Percentiles rank a stretch among this genome's conserved stretches.
Evolutionary conservation across 208 protist genomes (phyloP).

Genomic region (Borovskyia barvae): DNA sequence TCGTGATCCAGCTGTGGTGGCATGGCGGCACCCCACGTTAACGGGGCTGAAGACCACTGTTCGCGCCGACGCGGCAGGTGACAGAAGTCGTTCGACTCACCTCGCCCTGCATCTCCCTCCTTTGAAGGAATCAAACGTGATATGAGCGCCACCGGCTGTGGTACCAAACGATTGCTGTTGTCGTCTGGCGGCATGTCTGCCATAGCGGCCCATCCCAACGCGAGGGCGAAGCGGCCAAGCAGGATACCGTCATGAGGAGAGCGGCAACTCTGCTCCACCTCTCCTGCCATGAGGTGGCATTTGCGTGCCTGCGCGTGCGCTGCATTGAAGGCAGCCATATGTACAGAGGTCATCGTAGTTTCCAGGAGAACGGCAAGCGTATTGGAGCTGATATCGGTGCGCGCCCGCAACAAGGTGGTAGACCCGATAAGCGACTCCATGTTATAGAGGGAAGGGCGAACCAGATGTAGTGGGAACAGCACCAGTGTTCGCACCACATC

Average conservation of each 20-base stretch:
- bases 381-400: slow-evolving; percentile 62
- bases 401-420: slow-evolving; percentile 43
- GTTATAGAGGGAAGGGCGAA: slow-evolving; percentile 58
- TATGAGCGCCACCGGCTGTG: slow-evolving; percentile 75
- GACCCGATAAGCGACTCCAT: slow-evolving; percentile 47
- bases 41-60: background rate
- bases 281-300: slow-evolving; percentile 2
- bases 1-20: slow-evolving; percentile 47
- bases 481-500: slow-evolving; percentile 58
- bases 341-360: slow-evolving; percentile 39
- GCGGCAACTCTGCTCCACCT: background rate
- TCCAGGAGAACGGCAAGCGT: slow-evolving; percentile 60
- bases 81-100: slow-evolving; percentile 17
- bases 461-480: slow-evolving; percentile 69
- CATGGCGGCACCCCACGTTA: background rate
- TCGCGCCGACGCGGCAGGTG: background rate
- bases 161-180: slow-evolving; percentile 69
- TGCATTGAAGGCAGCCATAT: slow-evolving; percentile 34
- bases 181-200: slow-evolving; percentile 68
- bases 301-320: slow-evolving; percentile 13
- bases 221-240: slow-evolving; percentile 50
- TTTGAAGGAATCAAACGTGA: too few relatives aligned
- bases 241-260: slow-evolving; percentile 23
- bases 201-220: slow-evolving; percentile 63
- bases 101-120: too few relatives aligned